phyloP scores from a whole-genome alignment of 164 flowering plant genomes.

The Litsea cubeba region DNA sequence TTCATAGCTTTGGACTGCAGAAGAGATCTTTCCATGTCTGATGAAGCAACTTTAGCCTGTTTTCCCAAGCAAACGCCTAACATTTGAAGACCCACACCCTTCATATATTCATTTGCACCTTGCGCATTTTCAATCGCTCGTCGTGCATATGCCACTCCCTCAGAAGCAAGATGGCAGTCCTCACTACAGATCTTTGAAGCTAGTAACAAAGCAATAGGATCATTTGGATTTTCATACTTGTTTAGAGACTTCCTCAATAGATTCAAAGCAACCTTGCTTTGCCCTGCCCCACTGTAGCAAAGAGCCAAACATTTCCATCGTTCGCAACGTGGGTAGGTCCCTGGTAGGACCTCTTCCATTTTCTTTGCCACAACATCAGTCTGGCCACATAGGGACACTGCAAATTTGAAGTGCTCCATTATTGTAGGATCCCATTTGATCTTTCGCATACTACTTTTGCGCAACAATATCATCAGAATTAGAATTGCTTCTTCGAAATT shows the following conservation, averaged over 20 bases:
- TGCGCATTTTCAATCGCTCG: slow-evolving; percentile 51
- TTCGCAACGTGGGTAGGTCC: slow-evolving; percentile 62
- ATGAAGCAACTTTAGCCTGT: slow-evolving; percentile 68
- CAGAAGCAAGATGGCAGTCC: slow-evolving; percentile 66
- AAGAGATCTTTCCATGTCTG: slow-evolving; percentile 75
- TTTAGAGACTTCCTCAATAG: slow-evolving; percentile 73
- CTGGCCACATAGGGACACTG: slow-evolving; percentile 72
- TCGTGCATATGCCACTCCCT: slow-evolving; percentile 78
- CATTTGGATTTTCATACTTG: slow-evolving; percentile 70
- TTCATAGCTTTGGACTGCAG: slow-evolving; percentile 84
- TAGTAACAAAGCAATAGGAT: slow-evolving; percentile 54
- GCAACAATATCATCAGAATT: slow-evolving; percentile 76
- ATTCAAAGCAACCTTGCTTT: slow-evolving; percentile 59
- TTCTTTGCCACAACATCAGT: slow-evolving; percentile 71
- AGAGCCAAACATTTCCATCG: slow-evolving; percentile 84
- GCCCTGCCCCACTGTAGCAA: slow-evolving; percentile 64
- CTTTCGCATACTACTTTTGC: slow-evolving; percentile 58
- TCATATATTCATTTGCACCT: slow-evolving; percentile 53
- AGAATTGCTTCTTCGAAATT: slow-evolving; percentile 91
- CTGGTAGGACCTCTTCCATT: slow-evolving; percentile 82
- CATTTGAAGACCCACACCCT: slow-evolving; percentile 67
- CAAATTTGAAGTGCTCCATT: slow-evolving; percentile 81
- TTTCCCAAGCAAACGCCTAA: slow-evolving; percentile 81
- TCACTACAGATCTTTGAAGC: slow-evolving; percentile 81
- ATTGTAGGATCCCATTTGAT: slow-evolving; percentile 81